Evolutionary conservation across 805 yeast genomes (phyloP), one percentile per base, ranked within the genome.

Genomic region (Saturnispora silvae): DNA sequence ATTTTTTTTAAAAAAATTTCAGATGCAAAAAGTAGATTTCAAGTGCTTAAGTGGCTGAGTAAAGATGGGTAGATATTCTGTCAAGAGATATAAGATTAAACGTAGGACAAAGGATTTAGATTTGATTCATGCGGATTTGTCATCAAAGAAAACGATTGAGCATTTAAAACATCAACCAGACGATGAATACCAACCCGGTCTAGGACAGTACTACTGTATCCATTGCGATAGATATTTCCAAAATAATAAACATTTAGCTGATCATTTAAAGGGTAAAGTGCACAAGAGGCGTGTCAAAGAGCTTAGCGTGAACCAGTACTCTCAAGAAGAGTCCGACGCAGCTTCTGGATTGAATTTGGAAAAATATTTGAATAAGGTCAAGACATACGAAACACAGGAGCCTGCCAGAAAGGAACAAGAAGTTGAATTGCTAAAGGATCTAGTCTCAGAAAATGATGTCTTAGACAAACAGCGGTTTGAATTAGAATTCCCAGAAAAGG

Each of bases 151-250:
- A 27, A 62, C 78, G n/a, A 78, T 85, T 38, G 58, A 68, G 39
- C 63, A 67, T 29, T 65, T 86, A 40, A 71, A 82, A 54, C 77
- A 81, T 54, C 97, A 89, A 59, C 81, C 84, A 4, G 58, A 82
- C 40, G 96, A 89, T 58, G 97, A 89, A 61, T 74, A 77, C 31
- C 79, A 80, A 53, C 87, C 96, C 1, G 99, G 99, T 1, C 63
- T 92, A 46, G 99, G 96, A 13, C 97, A 92, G 60, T 80, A 74
- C 59, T 92, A 84, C 59, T 92, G 97, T 60, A 69, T 92, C 37
- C 95, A 86, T 45, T 92, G 99, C 67, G 94, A 94, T 34, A 82
- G 80, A 55, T 85, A 92, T 59, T 85, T 76, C 52, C 96, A 87
- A 55, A 77, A 78, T 40, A 85, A 81, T 31, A 56, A 60, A 23